Percentiles rank a stretch among this genome's conserved stretches.
Evolutionary conservation across 2,329 filamentous ascomycete species (phyloP).

Genomic region (Curvularia verruculosa): DNA sequence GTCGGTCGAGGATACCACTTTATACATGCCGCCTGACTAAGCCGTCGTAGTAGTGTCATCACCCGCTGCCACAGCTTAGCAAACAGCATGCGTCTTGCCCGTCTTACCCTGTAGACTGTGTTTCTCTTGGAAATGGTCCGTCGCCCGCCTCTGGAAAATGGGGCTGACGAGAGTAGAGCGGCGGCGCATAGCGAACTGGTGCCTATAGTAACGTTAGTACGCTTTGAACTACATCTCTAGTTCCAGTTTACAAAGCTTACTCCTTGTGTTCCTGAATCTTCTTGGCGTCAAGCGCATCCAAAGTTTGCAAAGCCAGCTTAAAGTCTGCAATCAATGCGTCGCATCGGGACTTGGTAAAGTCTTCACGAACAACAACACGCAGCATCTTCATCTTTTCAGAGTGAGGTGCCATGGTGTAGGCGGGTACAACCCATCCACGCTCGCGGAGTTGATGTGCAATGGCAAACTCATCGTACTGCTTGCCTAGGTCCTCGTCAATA

Average conservation of each 20-base stretch:
- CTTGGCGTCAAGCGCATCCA: constrained; percentile 76
- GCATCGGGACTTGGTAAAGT: constrained; percentile 83
- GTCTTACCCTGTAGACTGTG: constrained; percentile 89
- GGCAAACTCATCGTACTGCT: constrained; percentile 62
- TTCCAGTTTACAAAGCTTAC: constrained; percentile 48
- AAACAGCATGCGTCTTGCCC: constrained; percentile 88
- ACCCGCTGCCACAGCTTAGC: constrained; percentile 59
- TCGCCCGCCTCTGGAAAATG: constrained; percentile 43
- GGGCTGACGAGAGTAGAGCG: constrained; percentile 39
- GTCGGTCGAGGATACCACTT: neutral
- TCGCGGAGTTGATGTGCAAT: constrained; percentile 82
- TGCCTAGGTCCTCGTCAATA: constrained; percentile 63
- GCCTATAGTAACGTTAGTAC: constrained; percentile 18
- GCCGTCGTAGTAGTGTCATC: neutral
- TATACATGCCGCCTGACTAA: neutral
- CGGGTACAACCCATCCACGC: constrained; percentile 90
- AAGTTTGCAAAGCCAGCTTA: constrained; percentile 72
- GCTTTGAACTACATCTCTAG: neutral
- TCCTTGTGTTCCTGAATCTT: constrained; percentile 72
- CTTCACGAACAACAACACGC: constrained; percentile 89
- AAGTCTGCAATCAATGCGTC: constrained; percentile 80
- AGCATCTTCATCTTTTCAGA: constrained; percentile 86
- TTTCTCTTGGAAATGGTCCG: constrained; percentile 72
- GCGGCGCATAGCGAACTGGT: constrained; percentile 33
- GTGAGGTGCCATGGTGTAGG: constrained; percentile 95